Evolutionary conservation across 371 early-diverging fungal species (phyloP).

Genomic region (Mucor plumbeus): DNA sequence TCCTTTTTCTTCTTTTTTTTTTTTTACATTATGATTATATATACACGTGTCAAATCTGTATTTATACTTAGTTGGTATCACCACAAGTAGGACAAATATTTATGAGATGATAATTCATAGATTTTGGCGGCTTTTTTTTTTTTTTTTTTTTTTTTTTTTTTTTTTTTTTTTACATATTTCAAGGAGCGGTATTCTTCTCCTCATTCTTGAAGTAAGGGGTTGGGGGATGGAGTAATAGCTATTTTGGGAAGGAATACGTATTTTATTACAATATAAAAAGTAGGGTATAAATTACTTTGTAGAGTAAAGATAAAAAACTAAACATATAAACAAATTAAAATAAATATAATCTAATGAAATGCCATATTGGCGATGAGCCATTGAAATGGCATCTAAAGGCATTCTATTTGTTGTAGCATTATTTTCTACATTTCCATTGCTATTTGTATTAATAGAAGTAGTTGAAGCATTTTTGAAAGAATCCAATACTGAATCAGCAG

Average conservation of each 20-base stretch:
- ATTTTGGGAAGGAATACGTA: neutral
- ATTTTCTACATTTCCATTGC: neutral
- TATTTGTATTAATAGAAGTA: neutral
- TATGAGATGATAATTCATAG: neutral
- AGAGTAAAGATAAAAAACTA: neutral
- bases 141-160: neutral
- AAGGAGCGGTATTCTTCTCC: neutral
- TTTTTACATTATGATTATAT: neutral
- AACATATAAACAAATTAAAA: neutral
- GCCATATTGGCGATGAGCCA: neutral
- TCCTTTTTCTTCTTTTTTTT: neutral
- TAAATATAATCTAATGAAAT: neutral
- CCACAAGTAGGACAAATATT: conserved; percentile 2
- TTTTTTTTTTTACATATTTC: neutral
- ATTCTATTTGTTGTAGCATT: neutral
- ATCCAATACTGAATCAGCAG: conserved; percentile 5
- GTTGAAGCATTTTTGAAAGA: neutral
- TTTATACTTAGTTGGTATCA: neutral
- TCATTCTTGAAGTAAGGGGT: neutral
- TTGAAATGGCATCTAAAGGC: neutral
- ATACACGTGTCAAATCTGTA: too few relatives aligned
- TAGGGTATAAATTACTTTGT: neutral
- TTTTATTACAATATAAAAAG: neutral
- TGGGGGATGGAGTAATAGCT: neutral
- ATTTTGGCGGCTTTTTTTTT: conserved; percentile 1